Evolutionary conservation across 495 filamentous ascomycete genomes (phyloP), one percentile per base, ranked within the genome.

Genomic region (Aspergillus bridgeri): DNA sequence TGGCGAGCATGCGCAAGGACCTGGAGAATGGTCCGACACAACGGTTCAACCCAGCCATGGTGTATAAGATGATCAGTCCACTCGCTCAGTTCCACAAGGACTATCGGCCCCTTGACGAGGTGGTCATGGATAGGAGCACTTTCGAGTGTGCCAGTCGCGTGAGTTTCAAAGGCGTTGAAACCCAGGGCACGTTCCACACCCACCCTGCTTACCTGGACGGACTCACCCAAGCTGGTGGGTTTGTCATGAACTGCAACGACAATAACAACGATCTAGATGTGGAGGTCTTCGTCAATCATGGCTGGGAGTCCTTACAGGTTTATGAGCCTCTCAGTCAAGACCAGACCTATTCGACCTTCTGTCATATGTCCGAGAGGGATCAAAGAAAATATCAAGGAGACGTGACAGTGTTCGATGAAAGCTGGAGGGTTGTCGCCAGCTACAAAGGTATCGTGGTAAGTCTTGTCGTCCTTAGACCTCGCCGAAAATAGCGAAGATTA

Each of bases 61-160:
- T 82, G 6, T 91, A 90, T 71, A 86, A 87, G 64, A 71, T 89
- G 21, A 85, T 91, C 58, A 61, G 73, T 11, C 77, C 83, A 44
- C 68, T 90, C 3, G 87, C 88, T 22, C 81, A 88, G 51, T 89
- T 87, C 60, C 75, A 78, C 46, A 67, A 60, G 1, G 72, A 77
- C 19, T 91, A 87, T 68, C 75, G 77, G 51, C 84, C 85, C 13
- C 84, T 90, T 48, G 48, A 75, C 38, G 69, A 73, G 18, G 63
- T 76, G n/a, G 51, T 75, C n/a, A 45, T 79, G 43, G 51, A 74
- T 45, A 62, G 57, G 13, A 18, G 65, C 38, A 56, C 50, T 5
- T 59, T 66, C 5, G 78, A 81, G 56, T 75, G 69, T 1, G 59
- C 63, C 20, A 69, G 74, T 4, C 64, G 65, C 11, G 63, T 81